A percentile compares a stretch with the other conserved stretches of the same genome.
Evolutionary conservation across 1,284 basidiomycete species (phyloP).

Genomic region (Wallemia ichthyophaga): DNA sequence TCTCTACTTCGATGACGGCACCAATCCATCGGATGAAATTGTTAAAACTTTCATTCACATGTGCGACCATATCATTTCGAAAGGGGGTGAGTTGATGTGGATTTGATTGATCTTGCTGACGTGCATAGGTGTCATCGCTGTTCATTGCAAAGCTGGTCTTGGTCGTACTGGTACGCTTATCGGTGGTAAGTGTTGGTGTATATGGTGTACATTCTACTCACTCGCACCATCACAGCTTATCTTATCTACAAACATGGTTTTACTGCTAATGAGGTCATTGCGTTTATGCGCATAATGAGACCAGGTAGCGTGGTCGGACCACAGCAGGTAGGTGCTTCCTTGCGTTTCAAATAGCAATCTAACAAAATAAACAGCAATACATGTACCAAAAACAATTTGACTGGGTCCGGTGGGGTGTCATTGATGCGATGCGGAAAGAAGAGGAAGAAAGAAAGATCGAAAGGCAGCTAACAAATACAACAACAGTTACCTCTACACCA

Average conservation of each 20-base stretch:
- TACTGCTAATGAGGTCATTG: conserved; percentile 87
- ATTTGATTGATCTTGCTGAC: too few relatives aligned
- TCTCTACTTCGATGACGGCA: conserved; percentile 5
- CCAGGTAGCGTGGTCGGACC: conserved; percentile 87
- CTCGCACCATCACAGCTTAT: conserved; percentile 29
- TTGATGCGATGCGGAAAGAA: not conserved
- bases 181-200: conserved; percentile 20
- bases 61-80: conserved; percentile 3
- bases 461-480: not conserved
- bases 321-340: conserved; percentile 23
- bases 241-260: conserved; percentile 99
- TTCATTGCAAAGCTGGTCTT: conserved; percentile 70
- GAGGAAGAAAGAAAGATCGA: not conserved
- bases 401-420: conserved; percentile 55
- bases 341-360: not conserved
- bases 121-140: conserved; percentile 2
- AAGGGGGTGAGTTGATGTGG: conserved; percentile 8
- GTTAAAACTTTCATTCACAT: conserved; percentile 4
- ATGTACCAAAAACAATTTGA: conserved; percentile 86
- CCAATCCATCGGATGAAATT: conserved; percentile 5
- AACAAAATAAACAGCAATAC: conserved; percentile 36
- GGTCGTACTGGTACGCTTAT: conserved; percentile 83
- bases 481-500: not conserved
- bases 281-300: conserved; percentile 87
- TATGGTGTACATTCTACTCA: conserved; percentile 1